Percentiles rank a stretch among this genome's conserved stretches.
These are phyloP conservation scores for Aureobasidium zeae DNA, from an alignment of 2,329 filamentous ascomycete genomes.

Conservation along the genomic window DNA sequence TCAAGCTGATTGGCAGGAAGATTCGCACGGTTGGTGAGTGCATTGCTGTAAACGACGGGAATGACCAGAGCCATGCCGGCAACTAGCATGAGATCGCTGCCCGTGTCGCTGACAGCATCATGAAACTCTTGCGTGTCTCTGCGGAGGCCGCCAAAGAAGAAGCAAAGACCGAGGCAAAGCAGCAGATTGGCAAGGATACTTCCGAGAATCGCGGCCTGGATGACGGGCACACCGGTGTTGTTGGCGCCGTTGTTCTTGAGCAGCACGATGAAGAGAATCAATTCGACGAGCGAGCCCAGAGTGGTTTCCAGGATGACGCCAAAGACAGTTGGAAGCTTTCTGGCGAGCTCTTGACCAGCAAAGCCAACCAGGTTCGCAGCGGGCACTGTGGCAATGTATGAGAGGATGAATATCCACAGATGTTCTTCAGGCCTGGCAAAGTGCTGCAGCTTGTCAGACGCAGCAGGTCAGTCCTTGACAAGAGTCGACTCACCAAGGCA, in stretches of 20 bases:
- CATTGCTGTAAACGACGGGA: constrained; percentile 46
- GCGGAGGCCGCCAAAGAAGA: constrained; percentile 64
- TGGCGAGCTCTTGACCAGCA: constrained; percentile 59
- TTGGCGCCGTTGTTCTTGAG: constrained; percentile 24
- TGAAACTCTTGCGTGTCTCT: constrained; percentile 63
- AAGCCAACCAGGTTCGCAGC: constrained; percentile 46
- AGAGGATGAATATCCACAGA: constrained; percentile 39
- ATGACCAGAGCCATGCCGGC: constrained; percentile 50
- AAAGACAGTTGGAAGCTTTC: constrained; percentile 65
- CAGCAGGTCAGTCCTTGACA: background rate
- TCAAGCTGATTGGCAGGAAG: constrained; percentile 33
- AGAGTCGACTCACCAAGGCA: constrained; percentile 23
- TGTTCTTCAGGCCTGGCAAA: constrained; percentile 35
- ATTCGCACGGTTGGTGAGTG: constrained; percentile 20
- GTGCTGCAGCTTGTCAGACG: no score
- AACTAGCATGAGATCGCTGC: constrained; percentile 65
- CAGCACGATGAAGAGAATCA: constrained; percentile 71
- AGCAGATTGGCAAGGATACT: constrained; percentile 74
- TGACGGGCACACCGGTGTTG: constrained; percentile 40
- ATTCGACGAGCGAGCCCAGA: constrained; percentile 66
- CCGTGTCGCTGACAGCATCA: constrained; percentile 68
- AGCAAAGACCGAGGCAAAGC: constrained; percentile 72
- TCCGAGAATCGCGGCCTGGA: constrained; percentile 72
- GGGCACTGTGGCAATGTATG: constrained; percentile 44
- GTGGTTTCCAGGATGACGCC: constrained; percentile 47